A percentile compares a stretch with the other conserved stretches of the same genome.
Conservation (phyloP, 345 rosid species). For the Arabidopsis arenosa region DNA sequence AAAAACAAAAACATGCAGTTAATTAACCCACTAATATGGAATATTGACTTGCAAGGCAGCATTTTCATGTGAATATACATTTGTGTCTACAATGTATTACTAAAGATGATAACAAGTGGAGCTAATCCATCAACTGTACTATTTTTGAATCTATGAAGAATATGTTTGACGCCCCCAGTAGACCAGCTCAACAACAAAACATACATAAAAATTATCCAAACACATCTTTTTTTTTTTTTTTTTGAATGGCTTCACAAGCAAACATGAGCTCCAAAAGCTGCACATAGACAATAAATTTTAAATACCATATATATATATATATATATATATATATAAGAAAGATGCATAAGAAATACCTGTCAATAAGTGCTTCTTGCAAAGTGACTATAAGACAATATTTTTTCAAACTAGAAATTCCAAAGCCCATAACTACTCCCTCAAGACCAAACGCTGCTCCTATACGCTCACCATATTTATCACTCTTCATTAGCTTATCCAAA, state of each 20-base stretch:
- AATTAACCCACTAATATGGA: not conserved
- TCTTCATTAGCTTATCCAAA: conserved; percentile 82
- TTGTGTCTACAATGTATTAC: not conserved
- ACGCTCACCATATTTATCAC: conserved; percentile 96
- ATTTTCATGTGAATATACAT: conserved; percentile 15
- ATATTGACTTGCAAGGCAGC: not conserved
- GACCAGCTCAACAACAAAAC: too few species aligned
- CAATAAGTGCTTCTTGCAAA: conserved; percentile 69
- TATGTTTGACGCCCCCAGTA: too few species aligned
- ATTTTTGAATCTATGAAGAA: too few species aligned
- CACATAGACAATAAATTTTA: not conserved
- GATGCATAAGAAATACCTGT: conserved; percentile 61
- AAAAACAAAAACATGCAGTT: conserved; percentile 9
- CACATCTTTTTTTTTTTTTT: too few species aligned
- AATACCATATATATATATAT: conserved; percentile 5
- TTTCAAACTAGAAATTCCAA: conserved; percentile 88
- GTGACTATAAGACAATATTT: conserved; percentile 68
- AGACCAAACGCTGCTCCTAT: conserved; percentile 99
- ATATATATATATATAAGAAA: conserved; percentile 14
- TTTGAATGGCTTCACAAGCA: conserved; percentile 1
- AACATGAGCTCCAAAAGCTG: not conserved
- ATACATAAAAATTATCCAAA: too few species aligned
- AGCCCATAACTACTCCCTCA: conserved; percentile 91
- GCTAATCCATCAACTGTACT: not conserved
- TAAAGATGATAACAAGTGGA: conserved; percentile 1